Conservation (phyloP, 345 rosid species). For the Gossypium thurberi region DNA sequence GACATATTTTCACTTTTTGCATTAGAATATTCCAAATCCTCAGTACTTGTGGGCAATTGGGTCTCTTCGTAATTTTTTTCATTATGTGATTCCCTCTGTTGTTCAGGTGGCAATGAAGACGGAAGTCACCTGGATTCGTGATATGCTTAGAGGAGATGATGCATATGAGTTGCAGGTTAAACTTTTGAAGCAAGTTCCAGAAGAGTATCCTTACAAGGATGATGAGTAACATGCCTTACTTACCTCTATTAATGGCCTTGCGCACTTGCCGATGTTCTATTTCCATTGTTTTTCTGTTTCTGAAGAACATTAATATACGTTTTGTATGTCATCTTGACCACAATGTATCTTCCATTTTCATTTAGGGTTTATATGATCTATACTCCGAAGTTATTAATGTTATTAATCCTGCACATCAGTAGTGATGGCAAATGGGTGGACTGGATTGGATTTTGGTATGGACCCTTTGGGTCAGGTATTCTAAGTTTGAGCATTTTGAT, state of each 20-base stretch:
- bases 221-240: slow-evolving; percentile 42
- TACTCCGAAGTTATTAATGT: background rate
- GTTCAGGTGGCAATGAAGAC: slow-evolving; percentile 90
- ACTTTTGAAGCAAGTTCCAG: slow-evolving; percentile 75
- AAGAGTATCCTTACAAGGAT: slow-evolving; percentile 93
- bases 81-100: background rate
- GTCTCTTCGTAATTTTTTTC: background rate
- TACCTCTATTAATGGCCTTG: background rate
- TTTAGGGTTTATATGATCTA: background rate
- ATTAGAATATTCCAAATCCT: too few relatives aligned
- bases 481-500: too few relatives aligned
- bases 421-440: background rate
- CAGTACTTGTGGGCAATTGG: background rate
- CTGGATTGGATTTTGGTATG: background rate
- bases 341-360: background rate
- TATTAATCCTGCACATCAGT: background rate
- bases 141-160: slow-evolving; percentile 79
- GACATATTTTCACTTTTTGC: background rate
- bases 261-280: background rate
- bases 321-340: background rate
- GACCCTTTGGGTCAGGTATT: background rate
- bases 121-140: slow-evolving; percentile 78
- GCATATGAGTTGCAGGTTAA: slow-evolving; percentile 84
- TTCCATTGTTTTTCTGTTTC: background rate
- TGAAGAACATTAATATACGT: background rate